These are phyloP conservation scores for Knoxdaviesia proteae DNA, from an alignment of 2,329 filamentous ascomycete genomes.

Conservation along the genomic window DNA sequence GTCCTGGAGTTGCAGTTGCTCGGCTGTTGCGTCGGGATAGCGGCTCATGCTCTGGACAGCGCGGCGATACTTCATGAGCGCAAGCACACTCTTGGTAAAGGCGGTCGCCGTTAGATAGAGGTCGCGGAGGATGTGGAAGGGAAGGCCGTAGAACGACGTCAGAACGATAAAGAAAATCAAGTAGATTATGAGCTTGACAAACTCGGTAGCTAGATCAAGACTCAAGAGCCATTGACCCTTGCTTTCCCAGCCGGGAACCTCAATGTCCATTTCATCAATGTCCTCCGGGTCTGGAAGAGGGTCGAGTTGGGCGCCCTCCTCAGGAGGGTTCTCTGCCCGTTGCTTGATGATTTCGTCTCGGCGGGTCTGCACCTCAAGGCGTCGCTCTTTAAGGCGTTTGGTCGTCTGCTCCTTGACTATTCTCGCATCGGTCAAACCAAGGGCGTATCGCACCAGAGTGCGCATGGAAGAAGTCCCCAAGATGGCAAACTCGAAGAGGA, in stretches of 20 bases:
- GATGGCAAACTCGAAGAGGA: slow-evolving; percentile 91
- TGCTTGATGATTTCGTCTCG: slow-evolving; percentile 28
- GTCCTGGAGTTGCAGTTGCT: slow-evolving; percentile 69
- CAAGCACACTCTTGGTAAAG: slow-evolving; percentile 73
- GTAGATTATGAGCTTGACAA: slow-evolving; percentile 79
- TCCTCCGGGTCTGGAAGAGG: slow-evolving; percentile 44
- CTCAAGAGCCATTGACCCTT: slow-evolving; percentile 87
- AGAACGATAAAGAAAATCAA: slow-evolving; percentile 84
- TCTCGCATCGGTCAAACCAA: slow-evolving; percentile 58
- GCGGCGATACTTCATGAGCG: slow-evolving; percentile 74
- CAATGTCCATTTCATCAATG: slow-evolving; percentile 81
- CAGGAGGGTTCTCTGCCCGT: slow-evolving; percentile 24
- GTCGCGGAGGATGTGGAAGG: slow-evolving; percentile 91
- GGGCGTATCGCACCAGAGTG: slow-evolving; percentile 55
- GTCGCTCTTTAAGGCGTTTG: slow-evolving; percentile 45
- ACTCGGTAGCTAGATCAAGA: slow-evolving; percentile 61
- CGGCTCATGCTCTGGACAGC: slow-evolving; percentile 88
- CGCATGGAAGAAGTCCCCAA: slow-evolving; percentile 62
- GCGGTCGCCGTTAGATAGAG: slow-evolving; percentile 85
- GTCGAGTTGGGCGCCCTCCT: slow-evolving; percentile 13
- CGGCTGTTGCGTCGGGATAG: slow-evolving; percentile 75
- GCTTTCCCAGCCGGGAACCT: slow-evolving; percentile 88
- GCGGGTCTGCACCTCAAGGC: slow-evolving; percentile 43
- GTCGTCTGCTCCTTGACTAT: slow-evolving; percentile 57
- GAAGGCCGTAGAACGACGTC: slow-evolving; percentile 80